A percentile compares a stretch with the other conserved stretches of the same genome.
These are phyloP conservation scores for Achaetomiella virescens DNA, from an alignment of 495 filamentous ascomycete genomes.

Conservation along the genomic window DNA sequence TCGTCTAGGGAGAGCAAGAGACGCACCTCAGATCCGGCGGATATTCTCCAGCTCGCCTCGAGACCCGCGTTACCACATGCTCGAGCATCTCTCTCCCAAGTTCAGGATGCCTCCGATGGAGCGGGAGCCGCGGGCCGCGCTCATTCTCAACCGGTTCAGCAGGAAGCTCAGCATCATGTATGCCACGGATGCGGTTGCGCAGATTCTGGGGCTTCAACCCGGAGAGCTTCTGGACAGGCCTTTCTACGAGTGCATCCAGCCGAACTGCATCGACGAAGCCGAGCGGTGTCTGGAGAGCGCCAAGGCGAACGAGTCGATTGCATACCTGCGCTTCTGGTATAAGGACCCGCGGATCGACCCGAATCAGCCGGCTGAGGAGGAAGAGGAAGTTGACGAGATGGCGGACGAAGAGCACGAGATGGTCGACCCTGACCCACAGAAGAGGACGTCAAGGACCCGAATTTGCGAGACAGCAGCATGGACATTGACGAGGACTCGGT, in stretches of 20 bases:
- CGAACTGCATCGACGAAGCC: conserved; percentile 68
- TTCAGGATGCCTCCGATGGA: conserved; percentile 61
- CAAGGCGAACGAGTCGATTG: conserved; percentile 90
- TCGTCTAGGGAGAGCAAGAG: conserved; percentile 62
- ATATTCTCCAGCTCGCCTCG: conserved; percentile 75
- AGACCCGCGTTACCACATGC: conserved; percentile 88
- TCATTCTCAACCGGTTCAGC: conserved; percentile 85
- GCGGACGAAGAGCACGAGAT: conserved; percentile 24
- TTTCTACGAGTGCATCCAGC: conserved; percentile 76
- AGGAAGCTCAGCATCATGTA: conserved; percentile 81
- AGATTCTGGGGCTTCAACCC: conserved; percentile 63
- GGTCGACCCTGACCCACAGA: conserved; percentile 19
- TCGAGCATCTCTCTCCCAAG: conserved; percentile 76
- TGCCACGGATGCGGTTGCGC: conserved; percentile 65
- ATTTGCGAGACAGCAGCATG: conserved; percentile 18
- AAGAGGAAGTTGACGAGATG: conserved; percentile 31
- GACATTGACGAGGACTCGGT: conserved; percentile 27
- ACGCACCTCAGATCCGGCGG: conserved; percentile 70
- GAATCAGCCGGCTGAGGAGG: conserved; percentile 25
- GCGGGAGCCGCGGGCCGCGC: conserved; percentile 74
- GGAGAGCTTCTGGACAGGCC: conserved; percentile 62
- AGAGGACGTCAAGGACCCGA: conserved; percentile 14
- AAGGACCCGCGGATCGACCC: conserved; percentile 57
- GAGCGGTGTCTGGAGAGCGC: conserved; percentile 74
- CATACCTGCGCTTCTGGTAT: conserved; percentile 86